These are phyloP conservation scores for Apiospora sp. DNA, from an alignment of 2,329 filamentous ascomycete genomes.

Conservation along the genomic window DNA sequence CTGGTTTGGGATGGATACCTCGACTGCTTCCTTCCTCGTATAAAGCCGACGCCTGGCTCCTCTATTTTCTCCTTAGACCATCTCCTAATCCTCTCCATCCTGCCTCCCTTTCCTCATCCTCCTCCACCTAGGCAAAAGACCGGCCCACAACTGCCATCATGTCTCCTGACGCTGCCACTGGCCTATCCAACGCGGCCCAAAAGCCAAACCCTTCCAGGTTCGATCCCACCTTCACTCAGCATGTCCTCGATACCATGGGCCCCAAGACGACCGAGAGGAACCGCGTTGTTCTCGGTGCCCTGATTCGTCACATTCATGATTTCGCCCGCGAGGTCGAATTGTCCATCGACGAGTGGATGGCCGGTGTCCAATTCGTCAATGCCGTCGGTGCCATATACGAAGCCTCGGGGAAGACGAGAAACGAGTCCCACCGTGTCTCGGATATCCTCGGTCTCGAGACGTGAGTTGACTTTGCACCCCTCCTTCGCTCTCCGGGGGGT, in stretches of 20 bases:
- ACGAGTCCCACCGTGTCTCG: constrained; percentile 77
- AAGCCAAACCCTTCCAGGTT: constrained; percentile 55
- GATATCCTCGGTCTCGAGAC: constrained; percentile 79
- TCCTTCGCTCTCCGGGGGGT: background rate
- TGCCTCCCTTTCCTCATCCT: constrained; percentile 1
- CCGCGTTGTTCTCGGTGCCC: constrained; percentile 66
- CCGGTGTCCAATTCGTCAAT: constrained; percentile 79
- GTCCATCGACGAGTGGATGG: constrained; percentile 79
- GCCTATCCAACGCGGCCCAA: constrained; percentile 38
- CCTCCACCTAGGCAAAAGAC: background rate
- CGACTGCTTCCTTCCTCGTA: constrained; percentile 16
- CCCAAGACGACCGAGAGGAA: constrained; percentile 72
- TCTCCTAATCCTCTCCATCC: background rate
- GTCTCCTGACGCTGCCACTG: constrained; percentile 39
- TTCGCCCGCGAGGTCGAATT: constrained; percentile 81
- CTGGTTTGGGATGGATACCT: background rate
- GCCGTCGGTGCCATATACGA: constrained; percentile 69
- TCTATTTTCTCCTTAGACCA: background rate
- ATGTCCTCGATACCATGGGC: constrained; percentile 77
- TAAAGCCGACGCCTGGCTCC: background rate
- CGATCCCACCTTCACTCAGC: constrained; percentile 79
- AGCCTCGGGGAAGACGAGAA: constrained; percentile 68
- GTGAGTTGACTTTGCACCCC: constrained; percentile 49
- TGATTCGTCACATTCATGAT: constrained; percentile 79
- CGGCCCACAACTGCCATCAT: constrained; percentile 18